Evolutionary conservation across 2,329 filamentous ascomycete species (phyloP).

Genomic region (Orbilia brochopaga): DNA sequence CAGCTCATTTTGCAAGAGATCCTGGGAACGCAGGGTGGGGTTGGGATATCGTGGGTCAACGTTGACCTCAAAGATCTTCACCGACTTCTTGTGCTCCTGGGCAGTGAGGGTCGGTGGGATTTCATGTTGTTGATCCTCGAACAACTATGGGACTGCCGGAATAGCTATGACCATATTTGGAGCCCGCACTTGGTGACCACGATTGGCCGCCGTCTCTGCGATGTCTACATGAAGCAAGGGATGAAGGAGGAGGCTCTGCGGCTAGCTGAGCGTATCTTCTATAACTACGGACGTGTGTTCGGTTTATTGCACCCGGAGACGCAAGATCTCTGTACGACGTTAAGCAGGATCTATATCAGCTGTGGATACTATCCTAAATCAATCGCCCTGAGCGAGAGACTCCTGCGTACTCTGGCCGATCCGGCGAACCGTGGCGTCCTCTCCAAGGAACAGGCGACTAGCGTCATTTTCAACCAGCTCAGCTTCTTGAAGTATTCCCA

Average conservation of each 20-base stretch:
- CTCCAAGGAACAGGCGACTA: conserved; percentile 26
- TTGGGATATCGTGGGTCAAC: conserved; percentile 38
- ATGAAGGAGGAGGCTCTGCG: conserved; percentile 34
- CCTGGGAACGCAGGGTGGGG: conserved; percentile 17
- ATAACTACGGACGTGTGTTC: conserved; percentile 39
- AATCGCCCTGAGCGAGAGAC: conserved; percentile 27
- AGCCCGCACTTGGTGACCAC: conserved; percentile 35
- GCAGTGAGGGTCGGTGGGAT: conserved; percentile 27
- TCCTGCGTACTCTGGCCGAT: conserved; percentile 22
- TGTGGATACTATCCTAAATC: conserved; percentile 37
- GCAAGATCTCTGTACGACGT: conserved; percentile 23
- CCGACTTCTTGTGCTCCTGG: conserved; percentile 18
- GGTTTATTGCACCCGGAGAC: conserved; percentile 29
- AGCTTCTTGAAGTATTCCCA: conserved; percentile 27
- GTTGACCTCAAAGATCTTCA: conserved; percentile 30
- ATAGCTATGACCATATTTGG: conserved; percentile 30
- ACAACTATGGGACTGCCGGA: conserved; percentile 39
- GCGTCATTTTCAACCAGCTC: conserved; percentile 28
- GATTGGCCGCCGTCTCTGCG: conserved; percentile 32
- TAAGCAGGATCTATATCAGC: conserved; percentile 31
- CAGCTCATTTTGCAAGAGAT: conserved; percentile 40
- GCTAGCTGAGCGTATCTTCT: conserved; percentile 30
- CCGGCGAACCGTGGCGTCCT: conserved; percentile 7
- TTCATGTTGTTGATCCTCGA: conserved; percentile 38
- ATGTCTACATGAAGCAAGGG: conserved; percentile 39